Conservation (phyloP, 1,284 basidiomycete species). For the Paramarasmius palmivorus region DNA sequence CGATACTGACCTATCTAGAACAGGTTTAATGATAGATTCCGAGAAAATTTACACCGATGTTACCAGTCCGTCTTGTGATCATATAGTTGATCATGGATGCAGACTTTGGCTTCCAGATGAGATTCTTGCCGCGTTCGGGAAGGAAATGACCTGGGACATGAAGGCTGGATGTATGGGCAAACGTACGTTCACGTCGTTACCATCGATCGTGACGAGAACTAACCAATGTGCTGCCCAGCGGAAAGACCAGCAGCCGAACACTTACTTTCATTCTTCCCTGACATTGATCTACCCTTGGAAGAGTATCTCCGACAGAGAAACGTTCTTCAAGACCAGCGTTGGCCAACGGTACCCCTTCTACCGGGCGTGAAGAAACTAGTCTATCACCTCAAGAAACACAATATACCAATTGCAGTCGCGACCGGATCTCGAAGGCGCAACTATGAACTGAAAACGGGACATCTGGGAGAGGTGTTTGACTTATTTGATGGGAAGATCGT, state of each 20-base stretch:
- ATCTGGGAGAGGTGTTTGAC: conserved; percentile 56
- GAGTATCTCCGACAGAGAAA: conserved; percentile 59
- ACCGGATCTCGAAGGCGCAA: conserved; percentile 70
- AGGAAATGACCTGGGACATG: conserved; percentile 81
- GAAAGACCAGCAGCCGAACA: conserved; percentile 62
- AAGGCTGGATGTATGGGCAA: conserved; percentile 84
- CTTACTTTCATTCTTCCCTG: conserved; percentile 75
- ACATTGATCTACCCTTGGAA: conserved; percentile 60
- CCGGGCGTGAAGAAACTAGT: conserved; percentile 70
- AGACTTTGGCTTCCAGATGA: conserved; percentile 44
- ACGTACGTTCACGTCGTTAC: conserved; percentile 46
- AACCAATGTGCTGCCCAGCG: conserved; percentile 40
- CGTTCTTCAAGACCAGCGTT: conserved; percentile 56
- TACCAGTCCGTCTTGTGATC: conserved; percentile 53
- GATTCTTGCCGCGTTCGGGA: conserved; percentile 71
- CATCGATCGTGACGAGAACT: conserved; percentile 4
- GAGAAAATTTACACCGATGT: conserved; percentile 75
- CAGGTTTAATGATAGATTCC: conserved; percentile 67
- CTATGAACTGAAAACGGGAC: conserved; percentile 62
- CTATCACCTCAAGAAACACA: conserved; percentile 61
- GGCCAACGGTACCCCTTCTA: conserved; percentile 66
- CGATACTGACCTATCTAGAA: not conserved
- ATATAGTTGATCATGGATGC: not conserved
- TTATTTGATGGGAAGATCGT: conserved; percentile 63
- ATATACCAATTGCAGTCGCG: conserved; percentile 74